Percentiles rank a stretch among this genome's conserved stretches.
Conservation (phyloP, 2,329 filamentous ascomycete species). For the Ciborinia camelliae region DNA sequence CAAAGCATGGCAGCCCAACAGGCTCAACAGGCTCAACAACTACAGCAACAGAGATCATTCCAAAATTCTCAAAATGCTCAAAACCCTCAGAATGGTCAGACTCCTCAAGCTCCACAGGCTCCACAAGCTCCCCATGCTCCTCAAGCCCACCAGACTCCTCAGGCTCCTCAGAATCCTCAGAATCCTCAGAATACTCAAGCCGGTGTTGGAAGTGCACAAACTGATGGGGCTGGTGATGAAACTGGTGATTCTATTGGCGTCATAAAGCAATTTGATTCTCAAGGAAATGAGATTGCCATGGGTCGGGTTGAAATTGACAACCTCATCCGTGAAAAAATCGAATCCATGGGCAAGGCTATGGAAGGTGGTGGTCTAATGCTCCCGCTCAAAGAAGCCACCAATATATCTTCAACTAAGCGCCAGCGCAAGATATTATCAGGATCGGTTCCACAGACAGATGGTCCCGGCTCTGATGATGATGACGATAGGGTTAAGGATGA, state of each 20-base stretch:
- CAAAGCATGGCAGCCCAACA: constrained; percentile 11
- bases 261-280: constrained; percentile 52
- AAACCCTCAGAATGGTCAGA: constrained; percentile 39
- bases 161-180: too few relatives aligned
- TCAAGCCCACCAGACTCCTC: constrained; percentile 39
- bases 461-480: constrained; percentile 53
- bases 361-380: constrained; percentile 76
- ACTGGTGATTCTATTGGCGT: constrained; percentile 53
- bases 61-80: constrained; percentile 33
- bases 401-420: constrained; percentile 35
- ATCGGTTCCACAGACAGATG: constrained; percentile 53
- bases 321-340: constrained; percentile 65
- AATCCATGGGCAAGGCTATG: constrained; percentile 62
- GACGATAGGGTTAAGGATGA: constrained; percentile 55
- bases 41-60: constrained; percentile 9
- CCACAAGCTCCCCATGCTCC: constrained; percentile 34
- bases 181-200: constrained; percentile 36
- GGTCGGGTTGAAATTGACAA: constrained; percentile 63
- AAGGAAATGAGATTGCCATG: constrained; percentile 54
- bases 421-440: constrained; percentile 33
- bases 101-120: background rate
- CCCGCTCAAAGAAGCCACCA: constrained; percentile 49
- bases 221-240: constrained; percentile 67
- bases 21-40: constrained; percentile 16
- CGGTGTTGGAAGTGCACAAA: constrained; percentile 56